These are phyloP conservation scores for Candida koratica DNA, from an alignment of 805 yeast genomes.

Conservation along the genomic window DNA sequence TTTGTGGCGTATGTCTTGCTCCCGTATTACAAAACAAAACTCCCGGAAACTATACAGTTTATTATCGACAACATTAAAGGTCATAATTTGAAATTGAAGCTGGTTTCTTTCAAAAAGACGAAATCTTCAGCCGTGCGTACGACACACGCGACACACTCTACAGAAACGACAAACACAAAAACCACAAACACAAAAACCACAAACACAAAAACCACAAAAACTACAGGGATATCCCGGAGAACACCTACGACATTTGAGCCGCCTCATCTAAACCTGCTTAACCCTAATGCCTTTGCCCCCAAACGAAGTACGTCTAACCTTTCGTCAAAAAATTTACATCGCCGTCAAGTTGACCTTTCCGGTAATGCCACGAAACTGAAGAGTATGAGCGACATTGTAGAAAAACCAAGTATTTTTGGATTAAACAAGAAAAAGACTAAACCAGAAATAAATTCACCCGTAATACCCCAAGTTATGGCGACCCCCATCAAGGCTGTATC, in stretches of 20 bases:
- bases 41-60: slow-evolving; percentile 46
- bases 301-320: slow-evolving; percentile 40
- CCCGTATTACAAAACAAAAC: slow-evolving; percentile 48
- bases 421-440: slow-evolving; percentile 20
- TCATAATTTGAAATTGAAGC: slow-evolving; percentile 32
- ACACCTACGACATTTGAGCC: slow-evolving; percentile 8
- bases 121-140: neutral
- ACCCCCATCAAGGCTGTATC: slow-evolving; percentile 21
- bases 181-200: neutral
- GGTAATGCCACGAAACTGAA: slow-evolving; percentile 9
- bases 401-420: slow-evolving; percentile 7
- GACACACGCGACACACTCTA: neutral
- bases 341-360: slow-evolving; percentile 35
- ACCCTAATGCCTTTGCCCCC: slow-evolving; percentile 25
- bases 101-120: slow-evolving; percentile 1
- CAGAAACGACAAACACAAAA: slow-evolving; percentile 2
- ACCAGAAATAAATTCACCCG: too few species aligned
- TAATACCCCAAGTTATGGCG: slow-evolving; percentile 22
- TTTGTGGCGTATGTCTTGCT: slow-evolving; percentile 50
- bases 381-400: slow-evolving; percentile 10
- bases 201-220: too few species aligned
- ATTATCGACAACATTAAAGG: slow-evolving; percentile 48
- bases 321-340: slow-evolving; percentile 34
- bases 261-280: slow-evolving; percentile 5
- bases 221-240: too few species aligned